phyloP scores from a whole-genome alignment of 345 rosid genomes.

The Aegle marmelos region DNA sequence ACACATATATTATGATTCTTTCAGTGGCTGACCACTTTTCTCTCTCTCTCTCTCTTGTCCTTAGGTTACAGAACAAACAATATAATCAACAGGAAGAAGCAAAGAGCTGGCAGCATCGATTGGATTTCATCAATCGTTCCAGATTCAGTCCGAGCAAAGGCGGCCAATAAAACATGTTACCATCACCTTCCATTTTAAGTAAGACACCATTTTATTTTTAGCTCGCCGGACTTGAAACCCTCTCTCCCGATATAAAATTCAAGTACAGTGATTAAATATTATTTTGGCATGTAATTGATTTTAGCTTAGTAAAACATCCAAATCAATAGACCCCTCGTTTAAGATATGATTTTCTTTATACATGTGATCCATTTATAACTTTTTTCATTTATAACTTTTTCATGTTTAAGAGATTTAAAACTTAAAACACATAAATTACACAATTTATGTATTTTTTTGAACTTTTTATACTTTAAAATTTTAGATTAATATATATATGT shows the following conservation, averaged over 20 bases:
- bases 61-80: too few species aligned
- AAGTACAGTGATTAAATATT: neutral
- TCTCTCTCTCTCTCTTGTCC: too few species aligned
- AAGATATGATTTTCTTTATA: neutral
- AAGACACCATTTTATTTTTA: neutral
- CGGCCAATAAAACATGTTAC: neutral
- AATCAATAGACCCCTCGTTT: neutral
- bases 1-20: too few species aligned
- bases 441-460: too few species aligned
- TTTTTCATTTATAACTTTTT: too few species aligned
- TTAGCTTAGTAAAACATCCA: neutral
- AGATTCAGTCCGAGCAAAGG: neutral
- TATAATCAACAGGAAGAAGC: neutral
- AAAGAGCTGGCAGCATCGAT: neutral
- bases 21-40: too few species aligned
- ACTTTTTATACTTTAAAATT: accelerated
- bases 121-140: neutral
- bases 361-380: neutral
- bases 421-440: too few species aligned
- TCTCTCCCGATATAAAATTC: neutral
- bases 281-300: neutral
- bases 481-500: accelerated
- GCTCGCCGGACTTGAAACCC: neutral
- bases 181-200: neutral
- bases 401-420: too few species aligned